Evolutionary conservation across 73 alveolate species (phyloP).

Genomic region (Tetrahymena elliotti): DNA sequence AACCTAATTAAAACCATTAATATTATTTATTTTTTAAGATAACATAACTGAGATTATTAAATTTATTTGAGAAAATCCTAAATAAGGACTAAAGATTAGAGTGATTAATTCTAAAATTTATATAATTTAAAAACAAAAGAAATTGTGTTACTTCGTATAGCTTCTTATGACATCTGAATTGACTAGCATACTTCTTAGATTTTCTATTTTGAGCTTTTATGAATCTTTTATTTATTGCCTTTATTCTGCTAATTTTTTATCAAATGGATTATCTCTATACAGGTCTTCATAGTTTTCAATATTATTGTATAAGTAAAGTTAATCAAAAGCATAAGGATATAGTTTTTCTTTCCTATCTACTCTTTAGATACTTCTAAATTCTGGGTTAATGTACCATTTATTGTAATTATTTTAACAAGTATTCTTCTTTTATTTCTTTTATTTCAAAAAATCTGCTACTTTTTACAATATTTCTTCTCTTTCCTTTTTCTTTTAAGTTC

Average conservation of each 20-base stretch:
- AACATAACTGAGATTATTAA: no score
- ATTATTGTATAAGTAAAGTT: neutral
- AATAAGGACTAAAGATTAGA: no score
- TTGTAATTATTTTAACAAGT: neutral
- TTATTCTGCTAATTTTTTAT: neutral
- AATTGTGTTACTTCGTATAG: neutral
- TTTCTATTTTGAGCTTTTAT: neutral
- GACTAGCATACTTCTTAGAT: neutral
- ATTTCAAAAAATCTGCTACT: neutral
- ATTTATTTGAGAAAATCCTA: no score
- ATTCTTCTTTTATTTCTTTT: neutral
- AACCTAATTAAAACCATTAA: no score
- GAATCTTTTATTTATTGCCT: neutral
- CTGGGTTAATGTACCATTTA: neutral
- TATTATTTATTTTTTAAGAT: no score
- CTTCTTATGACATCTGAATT: neutral
- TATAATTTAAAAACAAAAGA: neutral
- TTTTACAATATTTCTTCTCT: neutral
- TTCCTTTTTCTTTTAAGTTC: neutral
- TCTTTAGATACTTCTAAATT: neutral
- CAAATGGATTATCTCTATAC: neutral
- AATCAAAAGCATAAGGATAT: neutral
- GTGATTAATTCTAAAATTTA: no score
- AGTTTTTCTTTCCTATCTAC: neutral
- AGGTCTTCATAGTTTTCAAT: neutral